A percentile compares a stretch with the other conserved stretches of the same genome.
Evolutionary conservation across 2,329 filamentous ascomycete genomes (phyloP).

Genomic region (Penicillium concentricum): DNA sequence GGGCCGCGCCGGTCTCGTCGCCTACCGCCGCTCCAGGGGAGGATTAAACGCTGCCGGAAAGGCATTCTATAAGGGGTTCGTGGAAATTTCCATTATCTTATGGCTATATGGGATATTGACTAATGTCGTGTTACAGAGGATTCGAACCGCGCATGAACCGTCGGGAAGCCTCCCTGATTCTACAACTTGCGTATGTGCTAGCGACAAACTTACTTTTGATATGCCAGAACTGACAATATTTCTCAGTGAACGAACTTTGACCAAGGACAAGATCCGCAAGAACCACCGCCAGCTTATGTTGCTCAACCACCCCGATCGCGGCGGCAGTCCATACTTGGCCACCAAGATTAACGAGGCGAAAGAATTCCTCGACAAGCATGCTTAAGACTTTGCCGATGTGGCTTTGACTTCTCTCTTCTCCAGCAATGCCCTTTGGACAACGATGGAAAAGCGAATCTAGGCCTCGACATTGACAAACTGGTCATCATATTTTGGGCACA

Average conservation of each 20-base stretch:
- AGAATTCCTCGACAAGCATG: conserved; percentile 82
- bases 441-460: conserved; percentile 4
- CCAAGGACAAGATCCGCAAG: conserved; percentile 92
- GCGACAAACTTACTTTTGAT: not conserved
- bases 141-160: conserved; percentile 94
- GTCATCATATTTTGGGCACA: conserved; percentile 33
- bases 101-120: not conserved
- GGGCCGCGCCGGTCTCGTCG: conserved; percentile 90
- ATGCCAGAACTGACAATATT: not conserved
- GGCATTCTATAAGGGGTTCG: conserved; percentile 84
- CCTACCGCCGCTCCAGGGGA: conserved; percentile 73
- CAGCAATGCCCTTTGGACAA: not conserved
- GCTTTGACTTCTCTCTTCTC: not conserved
- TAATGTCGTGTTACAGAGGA: conserved; percentile 49
- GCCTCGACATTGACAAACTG: conserved; percentile 22
- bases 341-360: conserved; percentile 99
- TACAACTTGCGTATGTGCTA: conserved; percentile 75
- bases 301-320: conserved; percentile 95
- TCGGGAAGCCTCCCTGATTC: conserved; percentile 84
- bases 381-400: conserved; percentile 16
- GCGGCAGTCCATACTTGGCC: conserved; percentile 91
- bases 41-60: conserved; percentile 75
- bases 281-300: conserved; percentile 95
- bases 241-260: conserved; percentile 77
- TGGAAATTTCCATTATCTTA: not conserved